phyloP scores from a whole-genome alignment of 1,139 yeast species.

The Suhomyces panamericanus region DNA sequence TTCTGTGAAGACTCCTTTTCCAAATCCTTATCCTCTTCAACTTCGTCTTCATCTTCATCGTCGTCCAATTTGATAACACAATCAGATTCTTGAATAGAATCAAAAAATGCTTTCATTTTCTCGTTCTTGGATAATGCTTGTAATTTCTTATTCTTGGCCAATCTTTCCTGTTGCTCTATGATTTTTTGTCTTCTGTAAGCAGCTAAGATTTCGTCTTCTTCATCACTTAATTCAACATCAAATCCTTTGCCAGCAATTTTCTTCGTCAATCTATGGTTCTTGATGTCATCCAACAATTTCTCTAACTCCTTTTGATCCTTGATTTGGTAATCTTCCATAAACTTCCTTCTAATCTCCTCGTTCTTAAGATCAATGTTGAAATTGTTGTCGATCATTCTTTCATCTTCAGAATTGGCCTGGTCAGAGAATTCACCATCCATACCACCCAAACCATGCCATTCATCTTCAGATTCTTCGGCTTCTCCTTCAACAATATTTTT shows the following conservation, averaged over 20 bases:
- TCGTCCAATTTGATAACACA: constrained; percentile 27
- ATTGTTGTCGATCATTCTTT: constrained; percentile 76
- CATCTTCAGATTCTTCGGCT: constrained; percentile 97
- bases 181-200: constrained; percentile 53
- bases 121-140: constrained; percentile 50
- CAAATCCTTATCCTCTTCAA: constrained; percentile 23
- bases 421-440: constrained; percentile 70
- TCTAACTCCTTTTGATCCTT: constrained; percentile 72
- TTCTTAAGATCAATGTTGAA: constrained; percentile 59
- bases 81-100: constrained; percentile 58
- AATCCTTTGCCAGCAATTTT: constrained; percentile 56
- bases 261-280: constrained; percentile 76
- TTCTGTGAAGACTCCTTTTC: constrained; percentile 13
- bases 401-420: constrained; percentile 73
- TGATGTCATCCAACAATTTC: constrained; percentile 75
- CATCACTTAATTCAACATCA: constrained; percentile 67
- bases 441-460: constrained; percentile 92
- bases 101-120: constrained; percentile 72
- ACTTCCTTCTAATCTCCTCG: constrained; percentile 58
- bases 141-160: constrained; percentile 54
- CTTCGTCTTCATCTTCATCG: constrained; percentile 29
- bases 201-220: constrained; percentile 61
- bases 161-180: constrained; percentile 54
- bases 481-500: constrained; percentile 70
- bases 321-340: constrained; percentile 66